Base-by-base conservation (phyloP, 2,329 filamentous ascomycete species). In the Ustulina deusta region DNA sequence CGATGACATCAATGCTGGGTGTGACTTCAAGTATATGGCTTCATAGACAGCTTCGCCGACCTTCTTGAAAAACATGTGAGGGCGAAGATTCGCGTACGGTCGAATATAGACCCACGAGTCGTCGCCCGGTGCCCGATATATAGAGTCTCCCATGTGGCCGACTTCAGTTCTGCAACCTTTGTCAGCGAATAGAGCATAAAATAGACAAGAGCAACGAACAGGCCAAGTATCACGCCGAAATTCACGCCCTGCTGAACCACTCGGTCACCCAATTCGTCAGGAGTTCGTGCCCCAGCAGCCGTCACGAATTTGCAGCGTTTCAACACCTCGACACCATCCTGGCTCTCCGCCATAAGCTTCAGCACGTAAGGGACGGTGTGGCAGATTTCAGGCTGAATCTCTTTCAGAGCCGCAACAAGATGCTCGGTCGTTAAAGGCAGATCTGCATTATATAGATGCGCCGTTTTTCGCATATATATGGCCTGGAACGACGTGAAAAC, bases 51-150 rank as follows among this genome's bases (percentile, higher is more conserved):
- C 60, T 69, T 76, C 69, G 72, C 77, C 68, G 76, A 77, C 36
- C 15, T 79, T 78, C 52, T 79, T 79, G 76, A 83, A 82, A 68
- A 73, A 73, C 55, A 83, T 76, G 61, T 80, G 79, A 1, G 76
- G 68, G 5, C 67, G 71, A 11, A 82, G 71, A 54, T 78, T 79
- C 6, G 73, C 76, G 46, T 80, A 82, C 20, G 80, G 79, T 15
- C 76, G 74, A 55, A 83, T 65, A 65, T 83, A 83, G 34, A 81
- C 78, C 82, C 82, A 83, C n/a, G 78, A 74, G 15, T 79, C 77
- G 52, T 82, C 80, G 1, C 70, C 75, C 2, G 73, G 74, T 2
- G 78, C 78, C 10, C 81, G 79, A 5, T 77, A 73, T 42, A 82
- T 78, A 1, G 81, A 83, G 61, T 82, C 81, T 13, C 80, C 80